Conservation (phyloP, 2,329 filamentous ascomycete genomes). For the Ophiocordyceps camponoti-floridani region DNA sequence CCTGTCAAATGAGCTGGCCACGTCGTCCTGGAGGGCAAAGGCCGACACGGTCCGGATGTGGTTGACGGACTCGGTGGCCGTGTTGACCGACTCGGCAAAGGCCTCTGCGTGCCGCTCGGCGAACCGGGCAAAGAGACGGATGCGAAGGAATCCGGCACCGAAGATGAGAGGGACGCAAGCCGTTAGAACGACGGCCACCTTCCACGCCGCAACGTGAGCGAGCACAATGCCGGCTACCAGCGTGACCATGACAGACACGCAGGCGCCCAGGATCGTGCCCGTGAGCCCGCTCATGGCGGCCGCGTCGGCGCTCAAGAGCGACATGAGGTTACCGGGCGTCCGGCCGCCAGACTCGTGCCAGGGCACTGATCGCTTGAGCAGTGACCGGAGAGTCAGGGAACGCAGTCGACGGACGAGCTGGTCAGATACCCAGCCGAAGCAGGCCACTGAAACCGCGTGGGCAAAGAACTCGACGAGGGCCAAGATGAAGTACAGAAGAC, state of each 20-base stretch:
- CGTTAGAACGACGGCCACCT: slow-evolving; percentile 55
- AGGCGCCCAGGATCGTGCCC: slow-evolving; percentile 51
- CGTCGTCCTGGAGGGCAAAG: slow-evolving; percentile 32
- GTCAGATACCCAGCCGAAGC: slow-evolving; percentile 35
- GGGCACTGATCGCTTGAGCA: slow-evolving; percentile 47
- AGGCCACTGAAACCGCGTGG: slow-evolving; percentile 37
- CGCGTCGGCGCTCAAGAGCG: slow-evolving; percentile 52
- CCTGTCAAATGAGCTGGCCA: slow-evolving; percentile 32
- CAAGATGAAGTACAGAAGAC: slow-evolving; percentile 36
- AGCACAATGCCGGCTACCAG: slow-evolving; percentile 50
- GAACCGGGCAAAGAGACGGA: slow-evolving; percentile 42
- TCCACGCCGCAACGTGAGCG: slow-evolving; percentile 57
- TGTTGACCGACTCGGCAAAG: slow-evolving; percentile 42
- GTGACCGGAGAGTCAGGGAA: slow-evolving; percentile 43
- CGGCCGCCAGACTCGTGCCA: slow-evolving; percentile 53
- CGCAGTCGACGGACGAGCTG: slow-evolving; percentile 45
- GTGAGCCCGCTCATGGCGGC: slow-evolving; percentile 49
- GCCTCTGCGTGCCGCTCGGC: slow-evolving; percentile 46
- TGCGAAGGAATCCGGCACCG: slow-evolving; percentile 50
- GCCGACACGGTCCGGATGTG: slow-evolving; percentile 46
- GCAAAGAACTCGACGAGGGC: slow-evolving; percentile 27
- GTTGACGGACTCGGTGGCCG: slow-evolving; percentile 49
- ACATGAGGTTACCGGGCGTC: slow-evolving; percentile 42
- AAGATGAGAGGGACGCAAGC: slow-evolving; percentile 51
- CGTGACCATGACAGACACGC: slow-evolving; percentile 51